phyloP scores from a whole-genome alignment of 176 grass and related monocot species.

The sorghum (Sorghum bicolor) region Sorghum_bicolor_NCBIv3 NC_012879.2:2771001-2771500 shows the following conservation, averaged over 20 bases:
- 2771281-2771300: background rate
- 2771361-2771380: slow-evolving; percentile 53
- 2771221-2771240: slow-evolving; percentile 64
- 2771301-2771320: background rate
- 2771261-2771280: background rate
- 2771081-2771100: background rate
- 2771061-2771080: background rate
- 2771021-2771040: background rate
- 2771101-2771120: background rate
- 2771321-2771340: background rate
- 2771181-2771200: slow-evolving; percentile 62
- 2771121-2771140: slow-evolving; percentile 59
- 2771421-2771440: background rate
- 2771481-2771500: too few species aligned
- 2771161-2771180: slow-evolving; percentile 59
- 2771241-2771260: background rate
- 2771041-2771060: background rate
- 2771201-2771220: slow-evolving; percentile 71
- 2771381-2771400: slow-evolving; percentile 25
- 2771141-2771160: slow-evolving; percentile 79
- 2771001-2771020: slow-evolving; percentile 2
- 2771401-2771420: background rate
- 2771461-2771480: too few species aligned
- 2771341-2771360: slow-evolving; percentile 52
- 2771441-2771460: too few species aligned